Base-by-base conservation (phyloP, 2,329 filamentous ascomycete species). In the Diaporthe aspalathi region DNA sequence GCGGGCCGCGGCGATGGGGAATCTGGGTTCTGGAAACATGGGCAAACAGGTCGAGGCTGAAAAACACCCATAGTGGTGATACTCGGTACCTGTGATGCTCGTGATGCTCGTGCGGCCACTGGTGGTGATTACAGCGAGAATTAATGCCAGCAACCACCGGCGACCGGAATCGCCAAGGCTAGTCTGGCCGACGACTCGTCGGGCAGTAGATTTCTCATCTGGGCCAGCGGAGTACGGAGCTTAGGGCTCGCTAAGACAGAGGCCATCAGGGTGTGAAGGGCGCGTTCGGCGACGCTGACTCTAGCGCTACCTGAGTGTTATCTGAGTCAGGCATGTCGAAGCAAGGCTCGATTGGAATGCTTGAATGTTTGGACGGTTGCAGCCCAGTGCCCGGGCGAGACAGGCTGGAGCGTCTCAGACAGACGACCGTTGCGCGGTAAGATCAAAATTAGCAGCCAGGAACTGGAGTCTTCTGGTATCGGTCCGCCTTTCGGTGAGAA, bases 121-220 rank as follows among this genome's bases (percentile, higher is more conserved):
- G 32, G 24, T 38, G 57, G 9, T 49, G 38, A 50, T 72, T 70
- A 70, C 38, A 72, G 71, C 71, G 71, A 72, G 62, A 72, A 70
- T n/a, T 72, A 67, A 70, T 70, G 60, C 62, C 62, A 65, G 43
- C 50, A 7, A 38, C 35, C 35, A 29, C 50, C 43, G 60, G 54
- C 65, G 70, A 49, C 70, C 70, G 65, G 69, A 71, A 24, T 40
- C 65, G 65, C 65, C 38, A 68, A 54, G 49, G 49, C 38, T 68
- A 45, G 49, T 68, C 50, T 68, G 43, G 60, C 60, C 60, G 43
- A 50, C 60, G 43, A 50, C 60, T 63, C 27, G 43, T 63, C 60
- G 7, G 57, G 11, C 57, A 47, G 57, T 22, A 27, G 43, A 63
- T 49, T 63, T 49, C 43, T 49, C 57, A 49, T 63, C 57, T 63